phyloP scores from a whole-genome alignment of 495 filamentous ascomycete genomes.

The Hyaloscypha finlandica region DNA sequence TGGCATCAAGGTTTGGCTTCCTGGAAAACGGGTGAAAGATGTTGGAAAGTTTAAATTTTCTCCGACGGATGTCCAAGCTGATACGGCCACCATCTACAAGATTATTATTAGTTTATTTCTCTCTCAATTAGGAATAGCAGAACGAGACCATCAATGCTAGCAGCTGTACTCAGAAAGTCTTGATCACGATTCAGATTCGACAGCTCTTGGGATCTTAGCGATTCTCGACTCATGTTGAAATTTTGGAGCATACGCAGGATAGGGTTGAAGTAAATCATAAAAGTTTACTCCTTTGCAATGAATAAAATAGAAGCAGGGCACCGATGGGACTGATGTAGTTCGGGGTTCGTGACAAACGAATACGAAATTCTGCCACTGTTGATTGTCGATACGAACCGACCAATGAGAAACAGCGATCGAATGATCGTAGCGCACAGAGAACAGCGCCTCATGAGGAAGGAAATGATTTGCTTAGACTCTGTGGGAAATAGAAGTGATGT shows the following conservation, averaged over 20 bases:
- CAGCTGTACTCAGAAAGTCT: background rate
- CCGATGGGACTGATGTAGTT: too few relatives aligned
- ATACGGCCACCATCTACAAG: background rate
- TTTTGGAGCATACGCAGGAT: background rate
- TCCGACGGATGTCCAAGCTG: background rate
- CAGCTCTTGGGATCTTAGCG: background rate
- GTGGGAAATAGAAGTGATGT: too few relatives aligned
- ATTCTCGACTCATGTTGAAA: background rate
- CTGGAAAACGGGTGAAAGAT: background rate
- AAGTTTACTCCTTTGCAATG: background rate
- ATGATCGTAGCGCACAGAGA: background rate
- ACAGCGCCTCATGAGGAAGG: background rate
- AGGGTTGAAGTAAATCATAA: background rate
- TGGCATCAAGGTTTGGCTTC: background rate
- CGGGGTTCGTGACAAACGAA: background rate
- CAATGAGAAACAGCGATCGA: background rate
- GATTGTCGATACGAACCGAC: background rate
- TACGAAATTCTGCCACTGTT: background rate
- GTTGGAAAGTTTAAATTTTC: background rate
- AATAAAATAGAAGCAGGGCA: background rate
- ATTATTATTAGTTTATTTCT: background rate
- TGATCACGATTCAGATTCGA: background rate
- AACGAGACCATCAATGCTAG: constrained; percentile 2
- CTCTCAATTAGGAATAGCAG: background rate
- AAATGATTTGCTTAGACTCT: too few relatives aligned